phyloP scores from a whole-genome alignment of 345 rosid genomes.

The Citrus mangshanensis region DNA sequence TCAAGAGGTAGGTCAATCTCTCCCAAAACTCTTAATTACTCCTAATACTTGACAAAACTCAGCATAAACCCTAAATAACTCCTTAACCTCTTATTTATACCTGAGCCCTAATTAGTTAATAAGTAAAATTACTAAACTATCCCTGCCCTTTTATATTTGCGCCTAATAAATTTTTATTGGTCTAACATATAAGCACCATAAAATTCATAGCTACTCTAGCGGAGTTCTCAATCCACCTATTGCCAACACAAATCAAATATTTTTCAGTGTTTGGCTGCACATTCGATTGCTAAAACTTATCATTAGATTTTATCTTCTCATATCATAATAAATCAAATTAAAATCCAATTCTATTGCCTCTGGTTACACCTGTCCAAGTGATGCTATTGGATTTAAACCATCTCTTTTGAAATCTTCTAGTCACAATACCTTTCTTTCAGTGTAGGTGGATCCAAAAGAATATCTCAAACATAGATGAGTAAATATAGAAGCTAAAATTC shows the following conservation, averaged over 20 bases:
- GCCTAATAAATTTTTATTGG: too few relatives aligned
- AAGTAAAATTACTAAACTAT: too few relatives aligned
- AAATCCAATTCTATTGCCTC: not conserved
- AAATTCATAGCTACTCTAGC: not conserved
- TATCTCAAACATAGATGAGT: not conserved
- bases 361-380: not conserved
- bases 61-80: too few relatives aligned
- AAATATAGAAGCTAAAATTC: not conserved
- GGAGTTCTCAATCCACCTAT: not conserved
- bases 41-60: too few relatives aligned
- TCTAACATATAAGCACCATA: not conserved
- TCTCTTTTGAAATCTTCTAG: slow-evolving; percentile 1
- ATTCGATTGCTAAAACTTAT: not conserved
- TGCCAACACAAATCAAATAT: not conserved
- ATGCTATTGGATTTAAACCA: not conserved
- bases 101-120: too few relatives aligned
- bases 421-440: not conserved
- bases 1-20: too few relatives aligned
- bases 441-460: not conserved
- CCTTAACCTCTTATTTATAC: too few relatives aligned
- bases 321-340: not conserved
- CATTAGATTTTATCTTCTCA: not conserved
- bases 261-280: not conserved
- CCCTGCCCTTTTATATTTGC: too few relatives aligned
- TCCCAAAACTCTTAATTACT: too few relatives aligned